Base-by-base conservation (phyloP, 495 filamentous ascomycete genomes). In the Trichoderma parareesei region DNA sequence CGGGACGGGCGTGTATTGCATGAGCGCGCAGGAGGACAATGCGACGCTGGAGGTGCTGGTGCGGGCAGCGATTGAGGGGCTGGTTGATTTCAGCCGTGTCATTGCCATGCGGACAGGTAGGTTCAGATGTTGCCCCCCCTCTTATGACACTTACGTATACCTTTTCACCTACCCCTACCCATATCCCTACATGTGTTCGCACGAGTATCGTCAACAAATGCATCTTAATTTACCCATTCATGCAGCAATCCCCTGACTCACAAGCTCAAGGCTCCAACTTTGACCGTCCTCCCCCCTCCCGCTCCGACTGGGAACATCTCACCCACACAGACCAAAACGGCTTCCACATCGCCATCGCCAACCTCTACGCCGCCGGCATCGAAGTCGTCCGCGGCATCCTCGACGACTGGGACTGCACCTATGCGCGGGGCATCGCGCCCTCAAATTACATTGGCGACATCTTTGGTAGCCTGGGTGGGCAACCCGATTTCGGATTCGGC, bases 381-480 rank as follows among this genome's bases (percentile, higher is more conserved):
- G 76, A 87, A 65, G 85, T 92, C 14, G 83, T 91, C 3, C 70
- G 85, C 65, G 89, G 88, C 2, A 88, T 92, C 65, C 42, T 90
- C 37, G 63, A 68, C 0, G 78, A 72, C 2, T 92, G 89, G 89
- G 67, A 86, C 5, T 67, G 64, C 16, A 85, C 74, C 0, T 92
- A 87, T 66, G 71, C 77, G 37, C 64, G 69, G 27, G 88, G 89
- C 13, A 72, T 91, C 61, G 79, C 82, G 71, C 74, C 87, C 0
- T 76, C 64, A 16, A 92, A 91, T 69, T 91, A 91, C 66, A 77
- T 92, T 41, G 89, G 89, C 8, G 87, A 91, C 71, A 85, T 90
- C 61, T 85, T 88, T 64, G 88, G 87, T 9, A 83, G 83, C 8
- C 68, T 90, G 44, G 87, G 88, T 14, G 87, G 86, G 6, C 69